These are phyloP conservation scores for Carpinus viminea DNA, from an alignment of 306 rosid species.

Conservation along the genomic window DNA sequence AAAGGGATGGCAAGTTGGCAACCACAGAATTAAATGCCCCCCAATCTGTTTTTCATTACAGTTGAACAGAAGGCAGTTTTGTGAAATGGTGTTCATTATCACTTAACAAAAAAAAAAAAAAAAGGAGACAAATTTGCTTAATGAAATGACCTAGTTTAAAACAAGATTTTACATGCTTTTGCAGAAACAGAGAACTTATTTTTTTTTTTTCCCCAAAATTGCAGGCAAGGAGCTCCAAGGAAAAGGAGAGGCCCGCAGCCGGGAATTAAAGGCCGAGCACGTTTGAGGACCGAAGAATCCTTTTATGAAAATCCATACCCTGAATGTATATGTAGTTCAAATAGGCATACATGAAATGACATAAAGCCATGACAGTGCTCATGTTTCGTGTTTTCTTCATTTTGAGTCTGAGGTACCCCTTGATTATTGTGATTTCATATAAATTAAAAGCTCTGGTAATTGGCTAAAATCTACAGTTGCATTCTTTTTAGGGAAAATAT, in stretches of 20 bases:
- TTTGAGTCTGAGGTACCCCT: background rate
- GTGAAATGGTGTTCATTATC: background rate
- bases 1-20: background rate
- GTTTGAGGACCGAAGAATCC: conserved; percentile 80
- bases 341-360: conserved; percentile 35
- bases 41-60: background rate
- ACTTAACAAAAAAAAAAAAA: too few relatives aligned
- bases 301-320: conserved; percentile 91
- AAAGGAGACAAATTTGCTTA: background rate
- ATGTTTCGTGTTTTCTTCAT: background rate
- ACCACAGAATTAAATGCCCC: background rate
- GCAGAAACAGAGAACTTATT: conserved; percentile 17
- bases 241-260: conserved; percentile 62
- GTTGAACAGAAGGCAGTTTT: background rate
- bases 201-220: conserved; percentile 27
- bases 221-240: conserved; percentile 91
- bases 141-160: background rate
- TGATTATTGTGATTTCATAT: background rate
- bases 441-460: background rate
- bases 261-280: conserved; percentile 81
- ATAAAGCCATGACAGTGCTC: conserved; percentile 7
- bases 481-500: background rate
- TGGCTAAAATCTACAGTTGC: background rate
- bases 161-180: conserved; percentile 3
- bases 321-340: conserved; percentile 80